Evolutionary conservation across 2,329 filamentous ascomycete species (phyloP), one percentile per base, ranked within the genome.

Genomic region (Monilinia polystroma): DNA sequence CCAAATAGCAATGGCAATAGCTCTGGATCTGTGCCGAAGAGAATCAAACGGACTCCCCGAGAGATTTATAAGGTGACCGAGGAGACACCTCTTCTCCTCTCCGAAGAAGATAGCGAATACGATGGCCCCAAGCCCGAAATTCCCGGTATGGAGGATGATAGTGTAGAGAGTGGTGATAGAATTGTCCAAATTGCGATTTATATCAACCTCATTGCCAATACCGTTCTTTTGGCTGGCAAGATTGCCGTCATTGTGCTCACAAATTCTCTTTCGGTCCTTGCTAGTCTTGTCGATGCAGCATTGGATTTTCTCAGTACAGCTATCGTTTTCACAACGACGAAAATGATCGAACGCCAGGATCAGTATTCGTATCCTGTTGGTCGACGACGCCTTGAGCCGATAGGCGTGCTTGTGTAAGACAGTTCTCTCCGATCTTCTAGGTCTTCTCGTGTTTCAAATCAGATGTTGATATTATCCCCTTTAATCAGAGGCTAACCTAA

Each of bases 131-230:
- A 81, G 64, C 83, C 83, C 14, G 83, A 89, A 67, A 85, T 92
- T 53, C 90, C 89, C 10, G 89, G 87, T 77, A 84, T 90, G 66
- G 89, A 90, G 54, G 83, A 86, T 67, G 90, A 93, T 70, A 89
- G 89, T 67, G 84, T 93, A 2, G 90, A 93, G 74, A 91, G 88
- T 70, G 83, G 87, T 58, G 88, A 89, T 68, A 87, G 85, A 20
- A 86, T 96, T 59, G 92, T 97, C 59, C 90, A 88, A n/a, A 75
- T 95, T 26, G 93, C 94, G 53, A 95, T 98, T 73, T 94, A 93
- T 77, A 80, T 87, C 73, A 88, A 88, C 68, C 81, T 87, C 8
- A 74, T 83, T n/a, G 85, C 85, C 51, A 88, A 88, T 70, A 80
- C 86, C 52, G 72, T 86, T 57, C 79, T 87, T 2, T 78, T 88